These are phyloP conservation scores for Papiliotrema terrestris DNA, from an alignment of 1,284 basidiomycete species.

Conservation along the genomic window DNA sequence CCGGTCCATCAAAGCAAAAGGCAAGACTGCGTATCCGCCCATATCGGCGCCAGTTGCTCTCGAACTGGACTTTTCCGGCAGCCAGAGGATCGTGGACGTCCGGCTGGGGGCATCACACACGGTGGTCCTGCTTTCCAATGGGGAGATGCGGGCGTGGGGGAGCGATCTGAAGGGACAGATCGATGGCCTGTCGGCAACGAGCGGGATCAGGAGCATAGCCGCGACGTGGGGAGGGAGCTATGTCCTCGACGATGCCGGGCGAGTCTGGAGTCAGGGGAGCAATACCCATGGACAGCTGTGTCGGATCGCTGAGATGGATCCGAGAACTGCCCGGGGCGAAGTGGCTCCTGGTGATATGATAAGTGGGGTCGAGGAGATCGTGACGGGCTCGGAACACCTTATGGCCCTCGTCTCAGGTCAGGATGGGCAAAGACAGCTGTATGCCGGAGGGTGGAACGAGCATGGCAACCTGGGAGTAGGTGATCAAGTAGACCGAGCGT, in stretches of 20 bases:
- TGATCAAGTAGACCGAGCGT: slow-evolving; percentile 53
- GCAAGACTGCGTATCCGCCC: slow-evolving; percentile 19
- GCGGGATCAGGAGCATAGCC: slow-evolving; percentile 48
- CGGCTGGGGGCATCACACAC: slow-evolving; percentile 71
- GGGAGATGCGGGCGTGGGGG: slow-evolving; percentile 57
- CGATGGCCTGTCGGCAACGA: slow-evolving; percentile 44
- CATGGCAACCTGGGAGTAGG: slow-evolving; percentile 82
- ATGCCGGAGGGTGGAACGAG: slow-evolving; percentile 93
- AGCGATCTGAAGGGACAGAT: slow-evolving; percentile 69
- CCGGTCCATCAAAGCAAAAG: slow-evolving; percentile 9
- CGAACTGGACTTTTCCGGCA: slow-evolving; percentile 11
- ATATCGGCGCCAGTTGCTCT: slow-evolving; percentile 20
- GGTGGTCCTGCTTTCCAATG: slow-evolving; percentile 56
- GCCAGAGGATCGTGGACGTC: slow-evolving; percentile 29
- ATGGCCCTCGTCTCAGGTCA: slow-evolving; percentile 45
- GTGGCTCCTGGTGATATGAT: neutral
- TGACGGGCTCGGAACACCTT: slow-evolving; percentile 79
- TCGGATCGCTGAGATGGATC: slow-evolving; percentile 1
- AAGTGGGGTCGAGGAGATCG: slow-evolving; percentile 42
- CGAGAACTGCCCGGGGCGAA: neutral
- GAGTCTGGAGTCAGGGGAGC: slow-evolving; percentile 59
- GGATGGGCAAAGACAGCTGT: slow-evolving; percentile 53
- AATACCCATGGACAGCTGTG: slow-evolving; percentile 66
- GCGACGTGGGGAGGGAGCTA: slow-evolving; percentile 86
- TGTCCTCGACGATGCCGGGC: slow-evolving; percentile 38